These are phyloP conservation scores for Citrus mangshanensis DNA, from an alignment of 345 rosid genomes.

Conservation along the genomic window DNA sequence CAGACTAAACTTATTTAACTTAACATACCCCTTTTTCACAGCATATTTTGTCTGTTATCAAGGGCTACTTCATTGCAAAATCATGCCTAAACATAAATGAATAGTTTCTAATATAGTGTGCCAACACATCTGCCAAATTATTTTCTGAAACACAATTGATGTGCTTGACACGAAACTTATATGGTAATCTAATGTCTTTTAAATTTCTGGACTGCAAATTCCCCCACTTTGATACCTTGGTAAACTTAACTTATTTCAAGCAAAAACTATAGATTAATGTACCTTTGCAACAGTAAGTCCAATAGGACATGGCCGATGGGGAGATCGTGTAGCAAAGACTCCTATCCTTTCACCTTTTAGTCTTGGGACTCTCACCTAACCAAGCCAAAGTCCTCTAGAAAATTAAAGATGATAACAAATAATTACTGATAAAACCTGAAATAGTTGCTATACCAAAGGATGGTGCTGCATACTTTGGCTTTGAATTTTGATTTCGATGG, in stretches of 20 bases:
- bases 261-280: background rate
- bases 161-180: background rate
- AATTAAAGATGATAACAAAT: conserved; percentile 20
- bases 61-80: background rate
- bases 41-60: background rate
- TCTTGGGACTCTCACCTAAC: conserved; percentile 93
- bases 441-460: background rate
- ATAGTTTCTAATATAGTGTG: background rate
- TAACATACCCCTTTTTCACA: background rate
- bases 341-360: conserved; percentile 77
- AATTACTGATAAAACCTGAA: conserved; percentile 5
- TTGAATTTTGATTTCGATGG: conserved; percentile 87
- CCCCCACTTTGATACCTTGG: background rate
- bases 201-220: background rate
- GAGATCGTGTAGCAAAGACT: conserved; percentile 87
- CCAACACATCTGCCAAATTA: background rate
- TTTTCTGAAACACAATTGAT: background rate
- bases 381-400: conserved; percentile 27
- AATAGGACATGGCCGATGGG: conserved; percentile 91
- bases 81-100: background rate
- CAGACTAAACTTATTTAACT: background rate
- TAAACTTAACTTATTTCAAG: background rate
- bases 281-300: conserved; percentile 97
- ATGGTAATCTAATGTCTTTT: background rate
- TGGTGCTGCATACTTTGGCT: conserved; percentile 56